phyloP scores from a whole-genome alignment of 306 rosid genomes.

The Arachis stenosperma region DNA sequence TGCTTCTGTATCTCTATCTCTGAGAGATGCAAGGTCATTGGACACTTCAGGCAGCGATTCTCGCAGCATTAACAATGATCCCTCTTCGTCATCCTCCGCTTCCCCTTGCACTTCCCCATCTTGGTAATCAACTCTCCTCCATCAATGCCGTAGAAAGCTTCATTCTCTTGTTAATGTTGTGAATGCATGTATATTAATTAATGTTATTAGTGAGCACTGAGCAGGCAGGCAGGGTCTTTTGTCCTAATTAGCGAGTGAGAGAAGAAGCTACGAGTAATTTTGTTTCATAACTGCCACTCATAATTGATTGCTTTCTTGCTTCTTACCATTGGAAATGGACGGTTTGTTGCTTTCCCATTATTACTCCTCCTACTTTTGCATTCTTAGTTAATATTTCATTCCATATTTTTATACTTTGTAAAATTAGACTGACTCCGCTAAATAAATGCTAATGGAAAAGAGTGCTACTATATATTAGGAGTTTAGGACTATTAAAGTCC shows the following conservation, averaged over 20 bases:
- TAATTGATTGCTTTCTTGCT: neutral
- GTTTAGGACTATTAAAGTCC: no score
- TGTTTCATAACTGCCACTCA: slow-evolving; percentile 44
- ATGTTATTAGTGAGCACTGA: no score
- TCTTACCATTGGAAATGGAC: slow-evolving; percentile 19
- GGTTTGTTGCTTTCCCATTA: neutral
- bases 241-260: slow-evolving; percentile 17
- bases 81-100: slow-evolving; percentile 70
- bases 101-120: slow-evolving; percentile 85
- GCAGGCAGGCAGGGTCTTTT: slow-evolving; percentile 6
- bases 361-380: no score
- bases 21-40: slow-evolving; percentile 56
- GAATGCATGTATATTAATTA: slow-evolving; percentile 27
- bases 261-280: slow-evolving; percentile 33
- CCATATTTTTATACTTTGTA: no score
- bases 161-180: neutral
- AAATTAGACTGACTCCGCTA: no score
- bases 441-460: no score
- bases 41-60: slow-evolving; percentile 71
- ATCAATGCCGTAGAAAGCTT: slow-evolving; percentile 22
- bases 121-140: slow-evolving; percentile 63
- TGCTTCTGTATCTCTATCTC: slow-evolving; percentile 42
- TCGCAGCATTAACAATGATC: slow-evolving; percentile 49
- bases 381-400: no score
- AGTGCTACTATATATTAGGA: no score